Conservation (phyloP, 495 filamentous ascomycete genomes). For the Daldinia childiae region DNA sequence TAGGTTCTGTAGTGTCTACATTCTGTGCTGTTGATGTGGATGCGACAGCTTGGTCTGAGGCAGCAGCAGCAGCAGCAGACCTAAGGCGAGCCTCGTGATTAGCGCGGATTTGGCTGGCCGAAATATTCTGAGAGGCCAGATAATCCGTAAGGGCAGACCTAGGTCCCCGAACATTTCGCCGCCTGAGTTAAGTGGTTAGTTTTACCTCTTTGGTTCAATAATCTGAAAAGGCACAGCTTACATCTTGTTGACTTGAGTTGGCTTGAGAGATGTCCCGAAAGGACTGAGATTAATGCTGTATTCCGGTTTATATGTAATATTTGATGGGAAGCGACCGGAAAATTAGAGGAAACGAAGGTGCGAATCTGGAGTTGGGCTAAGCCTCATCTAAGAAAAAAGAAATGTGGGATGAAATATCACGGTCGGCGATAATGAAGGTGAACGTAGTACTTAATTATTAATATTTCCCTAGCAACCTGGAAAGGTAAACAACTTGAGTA, state of each 20-base stretch:
- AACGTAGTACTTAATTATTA: background rate
- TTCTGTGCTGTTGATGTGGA: background rate
- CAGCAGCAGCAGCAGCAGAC: slow-evolving; percentile 13
- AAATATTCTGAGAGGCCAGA: slow-evolving; percentile 89
- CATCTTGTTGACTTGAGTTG: background rate
- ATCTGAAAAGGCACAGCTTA: slow-evolving; percentile 2
- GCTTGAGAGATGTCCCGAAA: too few relatives aligned
- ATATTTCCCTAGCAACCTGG: background rate
- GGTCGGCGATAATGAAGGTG: background rate
- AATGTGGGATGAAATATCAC: background rate
- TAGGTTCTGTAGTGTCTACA: background rate
- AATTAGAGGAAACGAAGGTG: background rate
- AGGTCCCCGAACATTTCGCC: slow-evolving; percentile 30
- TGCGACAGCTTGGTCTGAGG: background rate
- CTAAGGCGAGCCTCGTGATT: slow-evolving; percentile 63
- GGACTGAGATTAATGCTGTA: background rate
- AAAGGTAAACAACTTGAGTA: background rate
- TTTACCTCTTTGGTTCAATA: background rate
- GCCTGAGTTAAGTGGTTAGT: slow-evolving; percentile 4
- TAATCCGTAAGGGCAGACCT: slow-evolving; percentile 86
- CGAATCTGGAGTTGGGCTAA: background rate
- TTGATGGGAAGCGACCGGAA: background rate
- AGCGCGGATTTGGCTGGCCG: slow-evolving; percentile 77
- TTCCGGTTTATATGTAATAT: background rate
- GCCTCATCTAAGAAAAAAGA: background rate